phyloP scores from a whole-genome alignment of 306 rosid genomes.

The Alnus rubra region DNA sequence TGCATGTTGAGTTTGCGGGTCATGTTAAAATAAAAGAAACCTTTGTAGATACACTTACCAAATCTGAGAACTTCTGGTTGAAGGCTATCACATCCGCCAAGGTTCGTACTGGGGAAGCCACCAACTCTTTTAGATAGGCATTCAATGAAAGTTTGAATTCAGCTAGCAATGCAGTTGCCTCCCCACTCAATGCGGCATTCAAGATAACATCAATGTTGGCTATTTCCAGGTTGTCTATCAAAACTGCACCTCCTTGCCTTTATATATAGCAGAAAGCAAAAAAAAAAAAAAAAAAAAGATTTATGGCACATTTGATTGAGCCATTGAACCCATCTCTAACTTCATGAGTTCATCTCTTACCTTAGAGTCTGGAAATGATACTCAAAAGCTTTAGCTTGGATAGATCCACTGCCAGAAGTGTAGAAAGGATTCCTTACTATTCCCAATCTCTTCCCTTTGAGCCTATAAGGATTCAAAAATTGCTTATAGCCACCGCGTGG shows the following conservation, averaged over 20 bases:
- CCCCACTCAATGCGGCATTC: conserved; percentile 41
- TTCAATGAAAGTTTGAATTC: conserved; percentile 55
- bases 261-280: no score
- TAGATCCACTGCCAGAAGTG: not conserved
- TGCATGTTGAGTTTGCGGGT: no score
- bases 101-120: conserved; percentile 48
- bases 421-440: not conserved
- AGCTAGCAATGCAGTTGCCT: conserved; percentile 21
- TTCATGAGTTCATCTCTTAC: no score
- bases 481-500: conserved; percentile 1
- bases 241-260: conserved; percentile 63
- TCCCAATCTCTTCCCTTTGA: conserved; percentile 2
- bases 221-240: conserved; percentile 62
- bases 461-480: not conserved
- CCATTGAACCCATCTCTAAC: not conserved
- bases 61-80: conserved; percentile 7
- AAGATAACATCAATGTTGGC: conserved; percentile 35
- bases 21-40: not conserved
- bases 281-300: not conserved
- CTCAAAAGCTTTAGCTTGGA: not conserved
- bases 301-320: not conserved
- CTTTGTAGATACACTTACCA: conserved; percentile 15
- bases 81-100: conserved; percentile 31
- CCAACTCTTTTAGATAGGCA: conserved; percentile 28
- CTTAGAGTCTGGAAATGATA: not conserved